Evolutionary conservation across 2,329 filamentous ascomycete species (phyloP).

Genomic region (Exophiala phaeomuriformis): DNA sequence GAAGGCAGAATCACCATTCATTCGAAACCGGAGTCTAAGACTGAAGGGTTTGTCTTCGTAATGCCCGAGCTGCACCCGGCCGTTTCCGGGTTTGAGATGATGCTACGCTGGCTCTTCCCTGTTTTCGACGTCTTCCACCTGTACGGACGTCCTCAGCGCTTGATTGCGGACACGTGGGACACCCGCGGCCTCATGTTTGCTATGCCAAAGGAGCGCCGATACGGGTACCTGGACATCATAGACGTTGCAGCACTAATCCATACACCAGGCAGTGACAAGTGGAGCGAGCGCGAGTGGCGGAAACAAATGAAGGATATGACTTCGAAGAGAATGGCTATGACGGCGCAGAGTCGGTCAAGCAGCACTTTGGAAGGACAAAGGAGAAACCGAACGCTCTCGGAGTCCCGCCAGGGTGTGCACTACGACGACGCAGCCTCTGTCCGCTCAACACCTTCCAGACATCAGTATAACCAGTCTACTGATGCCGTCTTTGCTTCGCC

Average conservation of each 20-base stretch:
- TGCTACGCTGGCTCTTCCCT: slow-evolving; percentile 86
- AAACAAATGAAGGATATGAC: slow-evolving; percentile 83
- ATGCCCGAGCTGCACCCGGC: slow-evolving; percentile 95
- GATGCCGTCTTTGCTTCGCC: slow-evolving; percentile 48
- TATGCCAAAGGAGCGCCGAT: slow-evolving; percentile 80
- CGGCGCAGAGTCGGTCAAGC: slow-evolving; percentile 35
- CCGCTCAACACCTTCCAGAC: slow-evolving; percentile 48
- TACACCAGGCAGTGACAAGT: slow-evolving; percentile 65
- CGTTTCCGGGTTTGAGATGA: slow-evolving; percentile 89
- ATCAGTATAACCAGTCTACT: slow-evolving; percentile 35
- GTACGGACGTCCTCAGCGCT: slow-evolving; percentile 78
- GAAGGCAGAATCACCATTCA: slow-evolving; percentile 88
- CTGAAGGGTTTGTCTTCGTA: slow-evolving; percentile 92
- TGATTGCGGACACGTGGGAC: slow-evolving; percentile 83
- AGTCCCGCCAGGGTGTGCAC: slow-evolving; percentile 33
- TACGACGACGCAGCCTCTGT: slow-evolving; percentile 43
- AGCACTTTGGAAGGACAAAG: slow-evolving; percentile 33
- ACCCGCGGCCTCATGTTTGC: slow-evolving; percentile 93
- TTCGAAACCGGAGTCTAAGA: slow-evolving; percentile 64
- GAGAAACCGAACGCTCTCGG: slow-evolving; percentile 6
- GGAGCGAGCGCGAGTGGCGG: slow-evolving; percentile 86
- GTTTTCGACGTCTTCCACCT: slow-evolving; percentile 87
- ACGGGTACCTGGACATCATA: slow-evolving; percentile 82
- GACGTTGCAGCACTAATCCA: slow-evolving; percentile 77
- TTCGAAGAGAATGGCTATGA: slow-evolving; percentile 63